These are phyloP conservation scores for Leccinellum luteum DNA, from an alignment of 768 basidiomycete genomes.

Conservation along the genomic window DNA sequence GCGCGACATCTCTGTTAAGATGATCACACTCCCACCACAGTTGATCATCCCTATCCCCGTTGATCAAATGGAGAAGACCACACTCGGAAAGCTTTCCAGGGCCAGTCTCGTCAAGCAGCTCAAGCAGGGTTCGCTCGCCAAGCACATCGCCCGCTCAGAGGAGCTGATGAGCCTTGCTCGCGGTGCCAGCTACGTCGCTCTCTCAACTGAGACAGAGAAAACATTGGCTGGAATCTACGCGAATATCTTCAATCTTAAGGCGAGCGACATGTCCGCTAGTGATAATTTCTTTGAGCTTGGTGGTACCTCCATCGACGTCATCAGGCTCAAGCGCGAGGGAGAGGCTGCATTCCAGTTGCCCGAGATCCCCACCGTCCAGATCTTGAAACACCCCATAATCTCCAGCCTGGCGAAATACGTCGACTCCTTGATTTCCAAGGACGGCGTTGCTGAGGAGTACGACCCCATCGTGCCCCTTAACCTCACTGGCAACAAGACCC, in stretches of 20 bases:
- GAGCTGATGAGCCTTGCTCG: constrained; percentile 17
- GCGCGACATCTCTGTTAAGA: constrained; percentile 26
- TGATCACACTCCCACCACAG: constrained; percentile 35
- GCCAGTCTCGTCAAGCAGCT: constrained; percentile 25
- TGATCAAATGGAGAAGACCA: constrained; percentile 38
- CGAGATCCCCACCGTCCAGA: constrained; percentile 37
- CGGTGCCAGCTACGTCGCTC: constrained; percentile 20
- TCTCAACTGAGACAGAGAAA: constrained; percentile 26
- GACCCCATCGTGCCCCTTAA: neutral
- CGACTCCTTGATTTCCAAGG: constrained; percentile 26
- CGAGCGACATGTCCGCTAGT: constrained; percentile 22
- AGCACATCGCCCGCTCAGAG: neutral
- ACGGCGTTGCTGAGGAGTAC: neutral
- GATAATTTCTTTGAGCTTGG: constrained; percentile 22
- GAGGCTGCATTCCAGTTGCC: constrained; percentile 25
- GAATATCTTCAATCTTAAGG: constrained; percentile 29
- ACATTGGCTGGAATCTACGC: constrained; percentile 30
- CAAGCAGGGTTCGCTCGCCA: neutral
- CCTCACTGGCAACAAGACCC: neutral
- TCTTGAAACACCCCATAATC: constrained; percentile 34
- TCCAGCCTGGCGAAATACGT: constrained; percentile 32
- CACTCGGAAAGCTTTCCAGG: constrained; percentile 41
- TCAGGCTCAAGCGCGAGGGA: constrained; percentile 28
- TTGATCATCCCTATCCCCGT: constrained; percentile 37
- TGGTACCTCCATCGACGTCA: constrained; percentile 40